A percentile compares a stretch with the other conserved stretches of the same genome.
Evolutionary conservation across 2,329 filamentous ascomycete genomes (phyloP).

Genomic region (Magnaporthiopsis incrustans): DNA sequence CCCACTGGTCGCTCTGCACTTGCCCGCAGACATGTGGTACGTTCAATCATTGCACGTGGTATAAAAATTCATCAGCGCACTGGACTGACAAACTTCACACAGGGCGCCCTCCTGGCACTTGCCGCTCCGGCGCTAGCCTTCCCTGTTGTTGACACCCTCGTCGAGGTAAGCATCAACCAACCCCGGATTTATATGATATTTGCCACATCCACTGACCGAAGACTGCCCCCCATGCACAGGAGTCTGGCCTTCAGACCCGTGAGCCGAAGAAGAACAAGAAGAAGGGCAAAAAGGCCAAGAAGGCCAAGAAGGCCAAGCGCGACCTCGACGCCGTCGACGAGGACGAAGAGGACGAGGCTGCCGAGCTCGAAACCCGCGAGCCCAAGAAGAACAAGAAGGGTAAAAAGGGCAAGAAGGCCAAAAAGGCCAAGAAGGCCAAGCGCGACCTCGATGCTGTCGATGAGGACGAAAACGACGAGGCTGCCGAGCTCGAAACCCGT

Average conservation of each 20-base stretch:
- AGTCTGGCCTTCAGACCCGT: too few species aligned
- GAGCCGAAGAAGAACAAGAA: too few species aligned
- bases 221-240: conserved; percentile 8
- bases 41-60: conserved; percentile 18
- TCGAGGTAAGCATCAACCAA: conserved; percentile 8
- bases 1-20: conserved; percentile 14
- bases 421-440: conserved; percentile 1
- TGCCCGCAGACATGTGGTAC: conserved; percentile 15
- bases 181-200: not conserved
- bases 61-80: conserved; percentile 16
- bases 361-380: conserved; percentile 13
- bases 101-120: conserved; percentile 20
- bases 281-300: conserved; percentile 3
- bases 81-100: conserved; percentile 2
- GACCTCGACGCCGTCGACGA: conserved; percentile 8
- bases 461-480: conserved; percentile 5
- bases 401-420: conserved; percentile 8
- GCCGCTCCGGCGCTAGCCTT: conserved; percentile 18
- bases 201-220: conserved; percentile 8
- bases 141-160: conserved; percentile 14
- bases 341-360: conserved; percentile 3
- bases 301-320: conserved; percentile 4
- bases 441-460: conserved; percentile 9
- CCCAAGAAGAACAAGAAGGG: conserved; percentile 16
- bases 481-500: conserved; percentile 11